Evolutionary conservation across 2,329 filamentous ascomycete species (phyloP).

Genomic region (Mycosphaerelloides madeirae): DNA sequence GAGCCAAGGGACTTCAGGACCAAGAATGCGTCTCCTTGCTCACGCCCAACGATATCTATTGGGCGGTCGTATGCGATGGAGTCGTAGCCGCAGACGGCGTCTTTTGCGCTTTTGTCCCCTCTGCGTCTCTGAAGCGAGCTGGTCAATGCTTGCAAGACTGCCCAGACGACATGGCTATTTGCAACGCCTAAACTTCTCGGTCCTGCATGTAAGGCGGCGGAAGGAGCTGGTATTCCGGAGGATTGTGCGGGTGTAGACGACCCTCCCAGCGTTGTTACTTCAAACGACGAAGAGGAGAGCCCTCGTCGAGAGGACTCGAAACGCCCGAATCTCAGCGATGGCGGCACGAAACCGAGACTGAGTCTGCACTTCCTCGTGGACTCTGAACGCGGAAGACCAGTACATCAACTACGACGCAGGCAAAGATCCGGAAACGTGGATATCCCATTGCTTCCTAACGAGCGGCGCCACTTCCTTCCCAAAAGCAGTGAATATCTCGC

Average conservation of each 20-base stretch:
- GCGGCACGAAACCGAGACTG: background rate
- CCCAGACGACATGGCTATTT: background rate
- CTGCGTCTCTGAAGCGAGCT: slow-evolving; percentile 9
- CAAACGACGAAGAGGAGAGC: background rate
- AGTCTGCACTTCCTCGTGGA: background rate
- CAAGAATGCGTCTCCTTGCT: slow-evolving; percentile 11
- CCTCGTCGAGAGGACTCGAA: background rate
- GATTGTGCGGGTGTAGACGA: background rate
- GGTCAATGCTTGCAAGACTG: background rate
- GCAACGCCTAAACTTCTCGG: background rate
- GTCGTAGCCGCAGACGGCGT: slow-evolving; percentile 11
- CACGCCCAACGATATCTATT: slow-evolving; percentile 11
- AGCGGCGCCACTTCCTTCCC: background rate
- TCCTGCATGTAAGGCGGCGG: background rate
- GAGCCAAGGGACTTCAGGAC: background rate
- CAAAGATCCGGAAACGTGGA: background rate
- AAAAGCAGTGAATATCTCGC: background rate
- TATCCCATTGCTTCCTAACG: background rate
- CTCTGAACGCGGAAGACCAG: background rate
- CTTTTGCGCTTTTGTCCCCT: background rate
- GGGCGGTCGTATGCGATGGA: slow-evolving; percentile 8
- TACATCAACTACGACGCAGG: background rate
- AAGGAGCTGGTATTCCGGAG: background rate
- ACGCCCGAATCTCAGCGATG: too few relatives aligned
- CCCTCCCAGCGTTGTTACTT: background rate